phyloP scores from a whole-genome alignment of 2,329 filamentous ascomycete genomes.

The Curvularia sp. region DNA sequence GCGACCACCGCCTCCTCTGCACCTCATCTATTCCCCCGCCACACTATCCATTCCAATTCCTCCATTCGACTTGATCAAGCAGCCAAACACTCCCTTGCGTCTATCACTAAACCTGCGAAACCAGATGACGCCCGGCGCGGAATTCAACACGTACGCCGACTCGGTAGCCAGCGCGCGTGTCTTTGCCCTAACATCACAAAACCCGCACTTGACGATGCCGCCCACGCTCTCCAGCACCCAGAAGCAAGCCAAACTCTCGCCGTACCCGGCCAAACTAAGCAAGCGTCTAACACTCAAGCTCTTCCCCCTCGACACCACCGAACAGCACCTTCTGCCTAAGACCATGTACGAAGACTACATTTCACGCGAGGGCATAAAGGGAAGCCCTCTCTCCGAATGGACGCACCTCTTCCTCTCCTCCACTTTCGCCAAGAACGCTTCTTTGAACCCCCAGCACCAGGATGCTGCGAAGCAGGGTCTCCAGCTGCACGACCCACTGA shows the following conservation, averaged over 20 bases:
- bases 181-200: slow-evolving; percentile 59
- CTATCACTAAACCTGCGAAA: slow-evolving; percentile 44
- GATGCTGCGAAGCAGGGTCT: slow-evolving; percentile 50
- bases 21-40: slow-evolving; percentile 29
- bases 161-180: slow-evolving; percentile 57
- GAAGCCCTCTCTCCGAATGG: slow-evolving; percentile 58
- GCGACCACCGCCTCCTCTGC: slow-evolving; percentile 34
- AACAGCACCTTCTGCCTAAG: slow-evolving; percentile 53
- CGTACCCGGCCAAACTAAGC: slow-evolving; percentile 54
- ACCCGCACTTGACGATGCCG: slow-evolving; percentile 81
- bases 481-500: slow-evolving; percentile 57
- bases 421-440: slow-evolving; percentile 57
- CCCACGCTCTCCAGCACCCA: slow-evolving; percentile 59
- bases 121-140: slow-evolving; percentile 76
- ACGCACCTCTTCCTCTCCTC: slow-evolving; percentile 53
- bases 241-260: slow-evolving; percentile 35
- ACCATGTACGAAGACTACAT: slow-evolving; percentile 48
- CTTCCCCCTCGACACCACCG: slow-evolving; percentile 59
- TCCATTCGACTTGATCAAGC: slow-evolving; percentile 50
- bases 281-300: slow-evolving; percentile 55
- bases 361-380: slow-evolving; percentile 29
- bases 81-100: slow-evolving; percentile 46
- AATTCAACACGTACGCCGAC: slow-evolving; percentile 97
- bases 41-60: slow-evolving; percentile 37
- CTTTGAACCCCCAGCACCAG: slow-evolving; percentile 45